Conservation (phyloP, 768 basidiomycete genomes). For the Tylopilus sp. region DNA sequence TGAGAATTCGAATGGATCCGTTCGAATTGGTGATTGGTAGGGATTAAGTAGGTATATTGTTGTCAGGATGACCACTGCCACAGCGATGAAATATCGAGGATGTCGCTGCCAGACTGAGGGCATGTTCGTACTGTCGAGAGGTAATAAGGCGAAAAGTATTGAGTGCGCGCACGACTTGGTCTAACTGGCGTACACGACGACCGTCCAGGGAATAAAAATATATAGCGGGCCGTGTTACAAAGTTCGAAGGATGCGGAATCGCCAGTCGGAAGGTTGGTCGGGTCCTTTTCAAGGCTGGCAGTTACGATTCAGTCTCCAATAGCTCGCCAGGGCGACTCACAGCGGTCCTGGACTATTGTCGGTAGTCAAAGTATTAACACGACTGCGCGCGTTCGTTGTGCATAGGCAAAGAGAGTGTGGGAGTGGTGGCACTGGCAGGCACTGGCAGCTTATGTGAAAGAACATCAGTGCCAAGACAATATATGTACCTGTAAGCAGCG, state of each 20-base stretch:
- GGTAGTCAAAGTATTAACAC: constrained; percentile 5
- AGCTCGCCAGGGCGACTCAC: constrained; percentile 12
- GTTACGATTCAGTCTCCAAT: not conserved
- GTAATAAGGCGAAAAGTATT: not conserved
- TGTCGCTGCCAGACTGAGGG: constrained; percentile 40
- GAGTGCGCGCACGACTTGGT: constrained; percentile 6
- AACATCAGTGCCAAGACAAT: not conserved
- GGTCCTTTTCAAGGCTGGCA: not conserved
- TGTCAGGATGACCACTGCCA: constrained; percentile 39
- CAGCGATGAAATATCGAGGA: constrained; percentile 49
- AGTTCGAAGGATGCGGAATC: constrained; percentile 1
- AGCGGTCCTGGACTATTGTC: constrained; percentile 2
- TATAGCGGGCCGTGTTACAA: constrained; percentile 12
- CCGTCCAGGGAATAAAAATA: constrained; percentile 10
- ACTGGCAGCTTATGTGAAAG: too few relatives aligned
- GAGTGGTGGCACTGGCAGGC: too few relatives aligned
- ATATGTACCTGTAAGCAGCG: too few relatives aligned
- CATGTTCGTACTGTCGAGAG: constrained; percentile 20
- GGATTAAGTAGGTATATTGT: constrained; percentile 49
- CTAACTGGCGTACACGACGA: constrained; percentile 5
- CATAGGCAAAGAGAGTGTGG: constrained; percentile 22
- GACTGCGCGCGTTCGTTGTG: constrained; percentile 2
- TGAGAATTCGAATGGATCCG: constrained; percentile 21
- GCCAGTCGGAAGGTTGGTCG: not conserved
- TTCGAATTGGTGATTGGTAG: constrained; percentile 27